phyloP scores from a whole-genome alignment of 306 rosid genomes.

The Medicago arabica region DNA sequence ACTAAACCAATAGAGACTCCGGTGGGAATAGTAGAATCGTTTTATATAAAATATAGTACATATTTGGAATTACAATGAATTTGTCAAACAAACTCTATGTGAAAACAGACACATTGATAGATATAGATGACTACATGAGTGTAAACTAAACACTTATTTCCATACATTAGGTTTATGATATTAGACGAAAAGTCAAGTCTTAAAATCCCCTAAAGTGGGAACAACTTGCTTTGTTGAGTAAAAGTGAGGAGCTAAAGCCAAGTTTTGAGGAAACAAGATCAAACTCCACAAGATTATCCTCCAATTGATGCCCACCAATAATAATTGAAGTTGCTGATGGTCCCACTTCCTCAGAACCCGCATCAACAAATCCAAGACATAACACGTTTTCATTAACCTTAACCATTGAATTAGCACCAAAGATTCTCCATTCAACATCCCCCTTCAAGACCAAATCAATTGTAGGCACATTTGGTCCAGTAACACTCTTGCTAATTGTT shows the following conservation, averaged over 20 bases:
- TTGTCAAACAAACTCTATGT: no score
- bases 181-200: neutral
- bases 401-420: conserved; percentile 54
- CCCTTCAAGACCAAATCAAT: conserved; percentile 41
- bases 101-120: no score
- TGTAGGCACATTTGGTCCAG: conserved; percentile 48
- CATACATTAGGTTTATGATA: neutral
- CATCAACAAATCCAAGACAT: conserved; percentile 56
- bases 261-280: conserved; percentile 40
- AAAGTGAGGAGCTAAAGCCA: conserved; percentile 46
- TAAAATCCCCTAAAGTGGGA: conserved; percentile 34
- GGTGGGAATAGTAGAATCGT: no score
- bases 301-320: conserved; percentile 43
- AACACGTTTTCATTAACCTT: conserved; percentile 21
- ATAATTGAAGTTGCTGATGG: conserved; percentile 34
- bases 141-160: conserved; percentile 15
- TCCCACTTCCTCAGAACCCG: conserved; percentile 5
- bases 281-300: conserved; percentile 44
- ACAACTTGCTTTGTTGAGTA: conserved; percentile 34
- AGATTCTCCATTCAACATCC: conserved; percentile 40
- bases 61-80: no score
- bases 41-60: no score
- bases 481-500: conserved; percentile 5
- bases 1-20: no score
- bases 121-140: neutral